Percentiles rank a stretch among this genome's conserved stretches.
phyloP scores from a whole-genome alignment of 2,329 filamentous ascomycete species.

The Penicillium italicum region DNA sequence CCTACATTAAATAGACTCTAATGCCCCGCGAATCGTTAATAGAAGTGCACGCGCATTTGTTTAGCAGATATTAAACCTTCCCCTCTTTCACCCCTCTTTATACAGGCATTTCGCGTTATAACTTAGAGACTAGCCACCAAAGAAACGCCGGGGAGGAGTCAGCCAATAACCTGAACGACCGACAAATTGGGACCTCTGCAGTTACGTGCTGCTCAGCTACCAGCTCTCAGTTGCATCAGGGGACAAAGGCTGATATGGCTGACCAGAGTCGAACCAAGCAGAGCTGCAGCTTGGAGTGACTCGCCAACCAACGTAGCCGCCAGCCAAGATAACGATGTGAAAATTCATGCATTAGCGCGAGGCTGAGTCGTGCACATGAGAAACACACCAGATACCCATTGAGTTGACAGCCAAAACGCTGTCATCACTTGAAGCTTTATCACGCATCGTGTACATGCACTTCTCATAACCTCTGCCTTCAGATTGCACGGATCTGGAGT shows the following conservation, averaged over 20 bases:
- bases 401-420: not conserved
- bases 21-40: no score
- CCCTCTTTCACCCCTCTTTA: no score
- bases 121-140: no score
- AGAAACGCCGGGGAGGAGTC: no score
- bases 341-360: not conserved
- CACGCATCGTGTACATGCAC: not conserved
- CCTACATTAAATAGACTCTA: no score
- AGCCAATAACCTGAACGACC: no score
- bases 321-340: not conserved
- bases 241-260: not conserved
- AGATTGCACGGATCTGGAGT: not conserved
- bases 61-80: no score
- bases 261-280: no score
- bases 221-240: not conserved
- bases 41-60: no score
- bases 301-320: constrained; percentile 1
- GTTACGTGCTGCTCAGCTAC: not conserved
- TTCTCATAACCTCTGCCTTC: not conserved
- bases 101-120: no score
- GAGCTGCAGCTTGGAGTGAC: not conserved
- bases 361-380: not conserved
- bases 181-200: no score
- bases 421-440: not conserved
- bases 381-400: not conserved